phyloP scores from a whole-genome alignment of 352 stramenopile genomes.

The Pythium brachiatum region DNA sequence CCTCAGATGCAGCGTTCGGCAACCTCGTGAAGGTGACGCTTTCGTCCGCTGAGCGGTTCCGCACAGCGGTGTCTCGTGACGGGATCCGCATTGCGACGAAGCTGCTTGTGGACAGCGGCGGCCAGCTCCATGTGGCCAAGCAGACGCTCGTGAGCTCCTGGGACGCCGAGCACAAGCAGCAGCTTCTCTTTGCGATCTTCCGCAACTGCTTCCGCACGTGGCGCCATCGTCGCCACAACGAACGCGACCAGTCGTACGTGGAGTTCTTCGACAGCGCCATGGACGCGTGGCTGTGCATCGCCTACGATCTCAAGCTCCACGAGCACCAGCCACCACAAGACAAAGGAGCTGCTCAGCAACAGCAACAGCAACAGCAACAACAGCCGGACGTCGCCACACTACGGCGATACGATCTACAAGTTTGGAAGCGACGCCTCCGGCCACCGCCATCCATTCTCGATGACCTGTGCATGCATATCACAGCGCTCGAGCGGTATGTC shows the following conservation, averaged over 20 bases:
- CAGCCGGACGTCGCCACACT: slow-evolving; percentile 28
- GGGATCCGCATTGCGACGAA: slow-evolving; percentile 43
- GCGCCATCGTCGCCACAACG: slow-evolving; percentile 22
- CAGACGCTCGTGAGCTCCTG: slow-evolving; percentile 32
- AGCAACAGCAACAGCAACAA: neutral
- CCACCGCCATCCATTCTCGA: slow-evolving; percentile 46
- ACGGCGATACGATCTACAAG: slow-evolving; percentile 56
- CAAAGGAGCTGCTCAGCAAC: no score
- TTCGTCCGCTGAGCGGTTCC: slow-evolving; percentile 44
- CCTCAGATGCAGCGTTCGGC: slow-evolving; percentile 58
- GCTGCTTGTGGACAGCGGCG: slow-evolving; percentile 35
- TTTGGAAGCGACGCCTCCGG: slow-evolving; percentile 64
- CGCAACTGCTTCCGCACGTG: slow-evolving; percentile 42
- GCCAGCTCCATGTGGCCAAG: slow-evolving; percentile 32
- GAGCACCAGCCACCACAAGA: slow-evolving; percentile 2
- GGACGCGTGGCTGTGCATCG: slow-evolving; percentile 58
- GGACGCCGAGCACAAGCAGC: slow-evolving; percentile 42
- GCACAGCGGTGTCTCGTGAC: slow-evolving; percentile 34
- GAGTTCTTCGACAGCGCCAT: slow-evolving; percentile 68
- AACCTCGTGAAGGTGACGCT: slow-evolving; percentile 61
- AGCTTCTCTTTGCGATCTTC: slow-evolving; percentile 48
- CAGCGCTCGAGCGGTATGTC: slow-evolving; percentile 50
- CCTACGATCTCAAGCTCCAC: slow-evolving; percentile 45
- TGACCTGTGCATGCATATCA: slow-evolving; percentile 68
- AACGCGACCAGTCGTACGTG: slow-evolving; percentile 34